Conservation (phyloP, 148 eudicot genomes). For the Chenopodium album region DNA sequence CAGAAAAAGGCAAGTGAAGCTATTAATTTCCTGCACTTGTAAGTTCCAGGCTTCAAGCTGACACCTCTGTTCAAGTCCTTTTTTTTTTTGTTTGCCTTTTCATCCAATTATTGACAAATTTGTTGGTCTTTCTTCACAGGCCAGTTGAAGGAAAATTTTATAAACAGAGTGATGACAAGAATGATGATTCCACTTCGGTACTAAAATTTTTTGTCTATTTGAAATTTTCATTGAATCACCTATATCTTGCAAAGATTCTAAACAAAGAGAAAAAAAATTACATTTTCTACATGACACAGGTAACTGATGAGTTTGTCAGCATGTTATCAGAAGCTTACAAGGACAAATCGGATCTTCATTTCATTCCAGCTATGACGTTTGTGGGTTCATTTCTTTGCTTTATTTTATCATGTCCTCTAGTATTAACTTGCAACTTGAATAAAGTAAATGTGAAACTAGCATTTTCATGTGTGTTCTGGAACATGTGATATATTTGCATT, state of each 20-base stretch:
- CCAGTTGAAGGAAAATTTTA: conserved; percentile 2
- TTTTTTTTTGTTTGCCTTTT: neutral
- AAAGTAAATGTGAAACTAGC: neutral
- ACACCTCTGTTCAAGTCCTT: neutral
- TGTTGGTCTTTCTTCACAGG: neutral
- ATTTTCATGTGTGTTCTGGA: neutral
- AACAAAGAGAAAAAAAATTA: neutral
- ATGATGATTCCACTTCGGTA: conserved; percentile 14
- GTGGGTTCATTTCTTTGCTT: conserved; percentile 20
- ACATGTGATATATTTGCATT: conserved; percentile 10
- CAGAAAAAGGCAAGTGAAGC: conserved; percentile 18
- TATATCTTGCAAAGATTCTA: neutral
- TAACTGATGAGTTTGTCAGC: conserved; percentile 8
- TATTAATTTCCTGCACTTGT: neutral
- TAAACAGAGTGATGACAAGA: conserved; percentile 3
- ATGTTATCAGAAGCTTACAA: conserved; percentile 17
- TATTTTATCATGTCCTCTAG: neutral
- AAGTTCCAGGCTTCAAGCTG: neutral
- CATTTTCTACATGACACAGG: conserved; percentile 4
- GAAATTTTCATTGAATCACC: neutral
- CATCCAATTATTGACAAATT: neutral
- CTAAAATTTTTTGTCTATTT: neutral
- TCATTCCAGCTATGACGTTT: conserved; percentile 7
- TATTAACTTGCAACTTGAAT: neutral
- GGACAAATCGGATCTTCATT: conserved; percentile 9